phyloP scores from a whole-genome alignment of 805 yeast genomes.

The Candida maltosa region DNA sequence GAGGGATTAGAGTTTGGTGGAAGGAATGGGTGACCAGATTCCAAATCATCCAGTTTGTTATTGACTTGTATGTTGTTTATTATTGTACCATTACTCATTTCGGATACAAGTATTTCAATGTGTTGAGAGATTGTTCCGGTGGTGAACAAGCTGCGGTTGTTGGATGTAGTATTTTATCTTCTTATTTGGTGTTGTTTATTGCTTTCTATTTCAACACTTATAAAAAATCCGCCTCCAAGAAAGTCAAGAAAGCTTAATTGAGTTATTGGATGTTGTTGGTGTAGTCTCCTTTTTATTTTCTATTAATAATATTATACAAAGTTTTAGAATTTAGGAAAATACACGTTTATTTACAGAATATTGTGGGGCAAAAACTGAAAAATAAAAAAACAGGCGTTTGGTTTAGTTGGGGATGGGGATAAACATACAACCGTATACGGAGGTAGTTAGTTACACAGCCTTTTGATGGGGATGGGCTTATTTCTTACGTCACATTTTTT shows the following conservation, averaged over 20 bases:
- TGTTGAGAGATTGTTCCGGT: slow-evolving; percentile 82
- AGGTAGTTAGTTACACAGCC: too few relatives aligned
- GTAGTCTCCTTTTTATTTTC: too few relatives aligned
- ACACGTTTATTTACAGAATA: too few relatives aligned
- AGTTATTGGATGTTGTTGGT: slow-evolving; percentile 8
- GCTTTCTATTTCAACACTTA: slow-evolving; percentile 89
- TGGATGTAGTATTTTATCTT: slow-evolving; percentile 84
- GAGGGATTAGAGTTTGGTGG: slow-evolving; percentile 98
- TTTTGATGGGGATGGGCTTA: too few relatives aligned
- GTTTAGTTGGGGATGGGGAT: too few relatives aligned
- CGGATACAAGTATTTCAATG: slow-evolving; percentile 60
- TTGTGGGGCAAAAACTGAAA: too few relatives aligned
- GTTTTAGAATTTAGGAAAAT: too few relatives aligned
- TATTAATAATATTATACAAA: too few relatives aligned
- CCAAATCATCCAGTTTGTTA: slow-evolving; percentile 89
- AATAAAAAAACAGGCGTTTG: too few relatives aligned
- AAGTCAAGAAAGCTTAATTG: too few relatives aligned
- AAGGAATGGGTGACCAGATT: slow-evolving; percentile 97
- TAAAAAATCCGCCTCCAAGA: slow-evolving; percentile 35
- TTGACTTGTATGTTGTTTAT: slow-evolving; percentile 88
- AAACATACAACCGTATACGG: too few relatives aligned
- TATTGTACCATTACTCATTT: slow-evolving; percentile 92
- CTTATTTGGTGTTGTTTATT: slow-evolving; percentile 86
- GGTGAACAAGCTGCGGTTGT: slow-evolving; percentile 88
- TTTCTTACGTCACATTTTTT: too few relatives aligned